Percentiles rank a stretch among this genome's conserved stretches.
phyloP scores from a whole-genome alignment of 371 early-diverging fungal species.

The Coemansia sp. region DNA sequence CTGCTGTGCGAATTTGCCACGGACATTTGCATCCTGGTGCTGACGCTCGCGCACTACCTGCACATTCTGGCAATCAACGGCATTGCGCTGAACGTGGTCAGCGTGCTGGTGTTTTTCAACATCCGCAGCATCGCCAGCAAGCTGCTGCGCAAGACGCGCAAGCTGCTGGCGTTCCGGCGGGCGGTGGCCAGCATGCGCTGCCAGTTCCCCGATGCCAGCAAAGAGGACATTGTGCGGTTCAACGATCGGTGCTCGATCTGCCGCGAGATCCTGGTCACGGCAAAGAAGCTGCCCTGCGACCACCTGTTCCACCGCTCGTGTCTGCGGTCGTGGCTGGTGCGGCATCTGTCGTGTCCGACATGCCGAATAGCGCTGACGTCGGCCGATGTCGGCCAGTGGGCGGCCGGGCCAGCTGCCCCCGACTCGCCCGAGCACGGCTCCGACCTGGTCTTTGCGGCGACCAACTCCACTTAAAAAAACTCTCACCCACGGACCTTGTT shows the following conservation, averaged over 20 bases:
- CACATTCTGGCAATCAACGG: conserved; percentile 48
- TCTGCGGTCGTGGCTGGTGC: conserved; percentile 94
- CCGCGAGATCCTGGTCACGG: conserved; percentile 58
- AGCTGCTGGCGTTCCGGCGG: conserved; percentile 40
- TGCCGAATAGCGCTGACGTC: conserved; percentile 59
- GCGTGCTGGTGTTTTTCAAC: conserved; percentile 48
- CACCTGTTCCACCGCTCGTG: conserved; percentile 98
- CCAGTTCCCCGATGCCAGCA: conserved; percentile 44
- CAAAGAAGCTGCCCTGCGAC: conserved; percentile 95
- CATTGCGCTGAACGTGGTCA: conserved; percentile 43
- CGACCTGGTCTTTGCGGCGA: conserved; percentile 44
- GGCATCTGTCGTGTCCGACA: conserved; percentile 97
- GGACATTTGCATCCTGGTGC: conserved; percentile 45
- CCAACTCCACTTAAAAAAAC: conserved; percentile 6
- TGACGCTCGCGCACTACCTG: conserved; percentile 43
- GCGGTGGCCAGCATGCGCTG: conserved; percentile 44
- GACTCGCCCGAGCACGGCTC: conserved; percentile 44
- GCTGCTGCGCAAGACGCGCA: conserved; percentile 38
- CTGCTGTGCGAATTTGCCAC: conserved; percentile 46
- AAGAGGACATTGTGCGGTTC: conserved; percentile 46
- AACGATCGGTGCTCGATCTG: conserved; percentile 50
- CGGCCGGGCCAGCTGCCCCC: conserved; percentile 5
- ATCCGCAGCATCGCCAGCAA: conserved; percentile 48
- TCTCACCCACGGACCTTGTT: not conserved
- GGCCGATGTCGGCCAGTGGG: conserved; percentile 42